Evolutionary conservation across 73 alveolate species (phyloP), one percentile per base, ranked within the genome.

Genomic region (Paramecium primaurelia): DNA sequence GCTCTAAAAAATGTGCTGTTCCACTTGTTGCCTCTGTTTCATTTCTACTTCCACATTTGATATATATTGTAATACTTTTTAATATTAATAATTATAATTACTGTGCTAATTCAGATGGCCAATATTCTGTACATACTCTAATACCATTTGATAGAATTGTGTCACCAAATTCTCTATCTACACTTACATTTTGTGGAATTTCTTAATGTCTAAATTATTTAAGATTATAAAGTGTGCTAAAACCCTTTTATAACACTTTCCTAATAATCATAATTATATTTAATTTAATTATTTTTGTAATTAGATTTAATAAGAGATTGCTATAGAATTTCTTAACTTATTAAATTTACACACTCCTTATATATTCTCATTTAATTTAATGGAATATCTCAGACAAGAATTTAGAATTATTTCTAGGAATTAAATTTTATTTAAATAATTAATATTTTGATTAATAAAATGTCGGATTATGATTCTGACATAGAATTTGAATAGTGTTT

Each of bases 1-100:
- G 99, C 97, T 97, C 99, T 11, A 97, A 92, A 96, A 96, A 97
- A 80, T 97, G 99, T 11, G 99, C 98, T 40, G 95, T 93, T 0
- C 99, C 99, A 26, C 97, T 92, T 42, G 97, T 94, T 80, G 71
- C 94, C 28, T 88, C 91, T 18, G 97, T 92, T 77, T 97, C 99
- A 73, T 96, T 94, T 75, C 98, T 94, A 30, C 97, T 88, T n/a
- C 99, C 99, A 38, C 99, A 95, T 86, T 96, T 97, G 32, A 97
- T 97, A 68, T 95, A 93, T 6, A 95, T 95, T 22, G 99, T 98
- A 5, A 96, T 93, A 6, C 98, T 96, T 64, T 22, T 22, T 64
- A 10, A 59, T n/a, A 36, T 34, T 36, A 60, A 25, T 20, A n/a
- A 59, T 30, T 11, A n/a, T 32, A 3, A 37, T 40, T 87, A 87